Evolutionary conservation across 1,139 yeast genomes (phyloP).

Genomic region (Suhomyces chickasaworum): DNA sequence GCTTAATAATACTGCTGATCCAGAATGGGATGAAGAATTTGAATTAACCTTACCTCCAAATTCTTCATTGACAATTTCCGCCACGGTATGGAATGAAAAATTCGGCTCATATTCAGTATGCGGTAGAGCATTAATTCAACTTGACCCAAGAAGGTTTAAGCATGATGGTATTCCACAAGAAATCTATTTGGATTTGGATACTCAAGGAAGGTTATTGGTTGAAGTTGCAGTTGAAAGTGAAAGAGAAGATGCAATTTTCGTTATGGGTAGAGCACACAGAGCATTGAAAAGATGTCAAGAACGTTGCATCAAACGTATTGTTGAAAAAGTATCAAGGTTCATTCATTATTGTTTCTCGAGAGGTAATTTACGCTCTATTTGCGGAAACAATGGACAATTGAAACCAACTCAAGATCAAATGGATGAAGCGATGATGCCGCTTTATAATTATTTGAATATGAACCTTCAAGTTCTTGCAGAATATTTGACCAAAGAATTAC

Average conservation of each 20-base stretch:
- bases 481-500: conserved; percentile 58
- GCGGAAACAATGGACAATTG: conserved; percentile 50
- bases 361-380: conserved; percentile 51
- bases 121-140: conserved; percentile 64
- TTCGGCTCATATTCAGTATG: conserved; percentile 63
- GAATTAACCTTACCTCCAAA: conserved; percentile 56
- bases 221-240: conserved; percentile 80
- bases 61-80: conserved; percentile 47
- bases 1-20: conserved; percentile 61
- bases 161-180: conserved; percentile 73
- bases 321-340: conserved; percentile 56
- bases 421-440: conserved; percentile 71
- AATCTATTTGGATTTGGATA: conserved; percentile 59
- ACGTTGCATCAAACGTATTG: conserved; percentile 65
- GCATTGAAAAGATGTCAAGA: conserved; percentile 62
- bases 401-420: conserved; percentile 55
- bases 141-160: conserved; percentile 66
- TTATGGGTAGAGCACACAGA: conserved; percentile 75
- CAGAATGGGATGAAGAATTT: conserved; percentile 89
- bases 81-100: conserved; percentile 76
- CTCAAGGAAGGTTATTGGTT: conserved; percentile 65
- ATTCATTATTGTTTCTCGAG: conserved; percentile 46
- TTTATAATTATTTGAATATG: conserved; percentile 72
- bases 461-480: conserved; percentile 69
- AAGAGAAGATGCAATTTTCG: conserved; percentile 73